Percentiles rank a stretch among this genome's conserved stretches.
Conservation (phyloP, 257 asterid genomes). For the Solanum chilense region DNA sequence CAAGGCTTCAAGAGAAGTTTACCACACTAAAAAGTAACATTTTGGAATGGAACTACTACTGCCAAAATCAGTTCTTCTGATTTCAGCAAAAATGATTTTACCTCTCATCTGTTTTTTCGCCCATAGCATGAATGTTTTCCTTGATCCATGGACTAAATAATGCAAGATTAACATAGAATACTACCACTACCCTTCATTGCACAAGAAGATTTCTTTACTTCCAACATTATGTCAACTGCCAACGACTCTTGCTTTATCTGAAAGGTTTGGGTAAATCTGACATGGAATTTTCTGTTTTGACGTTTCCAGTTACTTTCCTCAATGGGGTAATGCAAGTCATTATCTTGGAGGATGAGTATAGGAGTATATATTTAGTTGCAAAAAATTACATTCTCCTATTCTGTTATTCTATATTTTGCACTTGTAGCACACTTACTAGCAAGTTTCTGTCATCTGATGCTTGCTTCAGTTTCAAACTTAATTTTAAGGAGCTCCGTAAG, state of each 20-base stretch:
- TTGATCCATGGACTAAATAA: not conserved
- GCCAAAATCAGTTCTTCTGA: not conserved
- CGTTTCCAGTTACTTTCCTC: too few relatives aligned
- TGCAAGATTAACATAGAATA: too few relatives aligned
- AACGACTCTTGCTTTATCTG: not conserved
- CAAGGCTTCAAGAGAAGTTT: not conserved
- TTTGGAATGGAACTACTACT: not conserved
- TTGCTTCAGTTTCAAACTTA: not conserved
- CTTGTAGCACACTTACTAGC: not conserved
- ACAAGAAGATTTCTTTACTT: not conserved
- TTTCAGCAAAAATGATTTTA: not conserved
- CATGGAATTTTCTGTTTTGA: too few relatives aligned
- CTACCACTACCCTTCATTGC: not conserved
- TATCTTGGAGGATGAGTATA: not conserved
- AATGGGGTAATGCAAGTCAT: not conserved
- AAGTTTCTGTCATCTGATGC: not conserved
- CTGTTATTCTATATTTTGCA: not conserved
- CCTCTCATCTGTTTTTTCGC: not conserved
- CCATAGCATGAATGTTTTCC: not conserved
- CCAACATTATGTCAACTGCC: not conserved
- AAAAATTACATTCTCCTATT: not conserved
- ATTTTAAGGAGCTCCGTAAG: not conserved
- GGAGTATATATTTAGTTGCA: not conserved
- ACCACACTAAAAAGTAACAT: not conserved
- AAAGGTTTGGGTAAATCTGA: not conserved